Evolutionary conservation across 1,284 basidiomycete genomes (phyloP), one percentile per base, ranked within the genome.

Genomic region (Microbotryomycetes sp.): DNA sequence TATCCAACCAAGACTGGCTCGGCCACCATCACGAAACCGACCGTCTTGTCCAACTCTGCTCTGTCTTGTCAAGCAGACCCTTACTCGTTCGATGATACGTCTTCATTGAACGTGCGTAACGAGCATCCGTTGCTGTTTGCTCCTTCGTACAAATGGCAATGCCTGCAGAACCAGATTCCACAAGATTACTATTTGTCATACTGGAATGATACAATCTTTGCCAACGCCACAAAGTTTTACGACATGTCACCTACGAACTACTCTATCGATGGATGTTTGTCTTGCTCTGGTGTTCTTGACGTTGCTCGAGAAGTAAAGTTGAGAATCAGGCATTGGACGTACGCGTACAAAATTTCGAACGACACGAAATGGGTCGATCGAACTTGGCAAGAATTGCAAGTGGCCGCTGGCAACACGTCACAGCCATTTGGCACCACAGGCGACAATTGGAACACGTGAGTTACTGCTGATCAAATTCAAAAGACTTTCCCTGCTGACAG

Each of bases 181-280:
- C 89, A 96, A 75, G 86, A 92, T 12, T 97, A 97, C 78, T 69
- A 69, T 63, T 80, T 98, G 67, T 81, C 82, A 42, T 80, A 81
- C 54, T 98, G 93, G 94, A 97, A 98, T 78, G 80, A 82, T 48
- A 88, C 88, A 49, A 97, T 98, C 73, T 89, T 97, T 71, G 77
- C 64, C 30, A 97, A 98, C 76, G 94, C 93, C 7, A 84, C 89
- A 0, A 76, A 76, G 9, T 92, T 86, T 71, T 84, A 83, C 71
- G 71, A 75, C 59, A 73, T 72, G 64, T 36, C 60, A 2, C 75
- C 76, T 9, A 74, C 74, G 50, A 65, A 59, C 46, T 78, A 77
- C 68, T 23, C 52, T 12, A 49, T 49, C 2, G 66, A 70, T 36
- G 68, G 66, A 3, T 58, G 67, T 9, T 42, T 66, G 29, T 62